Evolutionary conservation across 2,329 filamentous ascomycete genomes (phyloP).

Genomic region (Neoarthrinium moseri): DNA sequence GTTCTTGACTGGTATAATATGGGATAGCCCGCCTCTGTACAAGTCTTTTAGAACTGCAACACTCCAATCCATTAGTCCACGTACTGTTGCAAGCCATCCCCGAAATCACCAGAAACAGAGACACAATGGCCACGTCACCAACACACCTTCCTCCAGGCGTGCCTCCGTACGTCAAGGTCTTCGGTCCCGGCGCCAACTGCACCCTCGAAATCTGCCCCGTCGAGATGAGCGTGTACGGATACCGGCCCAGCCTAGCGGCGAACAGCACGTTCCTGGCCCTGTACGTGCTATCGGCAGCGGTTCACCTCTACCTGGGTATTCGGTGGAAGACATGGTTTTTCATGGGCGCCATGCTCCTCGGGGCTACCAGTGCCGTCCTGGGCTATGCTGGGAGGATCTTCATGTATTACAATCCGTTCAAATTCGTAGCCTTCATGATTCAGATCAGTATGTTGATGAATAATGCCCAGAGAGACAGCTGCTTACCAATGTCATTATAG

Average conservation of each 20-base stretch:
- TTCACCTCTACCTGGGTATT: conserved; percentile 45
- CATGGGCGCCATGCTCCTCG: conserved; percentile 51
- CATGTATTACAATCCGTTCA: conserved; percentile 57
- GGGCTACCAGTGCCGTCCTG: conserved; percentile 56
- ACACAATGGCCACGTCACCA: neutral
- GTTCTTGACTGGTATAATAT: too few relatives aligned
- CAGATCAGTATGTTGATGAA: conserved; percentile 51
- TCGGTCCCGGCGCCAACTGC: conserved; percentile 48
- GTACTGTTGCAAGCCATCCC: too few relatives aligned
- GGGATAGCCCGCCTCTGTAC: too few relatives aligned
- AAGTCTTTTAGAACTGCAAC: too few relatives aligned
- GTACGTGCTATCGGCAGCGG: conserved; percentile 44
- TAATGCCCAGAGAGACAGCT: neutral
- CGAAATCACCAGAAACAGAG: too few relatives aligned
- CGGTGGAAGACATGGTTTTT: conserved; percentile 48
- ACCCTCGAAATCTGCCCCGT: conserved; percentile 47
- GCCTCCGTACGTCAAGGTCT: conserved; percentile 18
- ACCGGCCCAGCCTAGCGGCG: conserved; percentile 42
- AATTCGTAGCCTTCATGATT: conserved; percentile 60
- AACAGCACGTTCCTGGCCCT: conserved; percentile 41
- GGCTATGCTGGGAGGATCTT: conserved; percentile 63
- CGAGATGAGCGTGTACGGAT: conserved; percentile 43
- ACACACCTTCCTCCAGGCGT: neutral
- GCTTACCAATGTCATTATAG: conserved; percentile 25
- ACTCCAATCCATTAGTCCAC: too few relatives aligned